Evolutionary conservation across 345 rosid species (phyloP), one percentile per base, ranked within the genome.

Genomic region (Eutrema yunnanense): DNA sequence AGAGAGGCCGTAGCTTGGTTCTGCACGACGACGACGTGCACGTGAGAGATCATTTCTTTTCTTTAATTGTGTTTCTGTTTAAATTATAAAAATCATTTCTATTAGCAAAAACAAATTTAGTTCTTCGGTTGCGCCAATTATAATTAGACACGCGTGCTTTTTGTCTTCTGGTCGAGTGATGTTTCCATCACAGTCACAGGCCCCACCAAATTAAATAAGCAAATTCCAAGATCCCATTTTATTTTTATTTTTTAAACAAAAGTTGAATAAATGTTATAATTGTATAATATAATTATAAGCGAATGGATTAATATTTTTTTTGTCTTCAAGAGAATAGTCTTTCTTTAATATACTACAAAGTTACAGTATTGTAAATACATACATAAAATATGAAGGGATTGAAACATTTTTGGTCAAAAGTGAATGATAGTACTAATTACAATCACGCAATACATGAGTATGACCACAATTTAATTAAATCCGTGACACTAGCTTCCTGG

Each of bases 1-100:
- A 46, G n/a, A n/a, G n/a, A n/a, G 59, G 53, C 42, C 54, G 53
- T 41, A 34, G 73, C 32, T 68, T 75, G 56, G 59, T 62, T 36
- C 44, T 62, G 74, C 70, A 63, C 30, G n/a, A 44, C 14, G 30
- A 46, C 67, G 67, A 46, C 14, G 41, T 63, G 67, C 67, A 75
- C 79, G 74, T 75, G 70, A 62, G 70, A 62, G 37, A 4, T 38
- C 55, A 52, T 74, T 27, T 59, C 13, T n/a, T 12, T 38, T 8
- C 47, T 50, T 22, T 65, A 32, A 44, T 36, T 62, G 67, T 30
- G n/a, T 62, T 26, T 36, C 10, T 34, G 13, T 55, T 30, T 6
- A 6, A 13, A 19, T 8, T 37, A 27, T 50, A 6, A 19, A 69
- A 48, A 27, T 27, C 22, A 12, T 9, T 2, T 43, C 3, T n/a